Conservation (phyloP, 179 eudicot species). For the Spinacia oleracea region DNA sequence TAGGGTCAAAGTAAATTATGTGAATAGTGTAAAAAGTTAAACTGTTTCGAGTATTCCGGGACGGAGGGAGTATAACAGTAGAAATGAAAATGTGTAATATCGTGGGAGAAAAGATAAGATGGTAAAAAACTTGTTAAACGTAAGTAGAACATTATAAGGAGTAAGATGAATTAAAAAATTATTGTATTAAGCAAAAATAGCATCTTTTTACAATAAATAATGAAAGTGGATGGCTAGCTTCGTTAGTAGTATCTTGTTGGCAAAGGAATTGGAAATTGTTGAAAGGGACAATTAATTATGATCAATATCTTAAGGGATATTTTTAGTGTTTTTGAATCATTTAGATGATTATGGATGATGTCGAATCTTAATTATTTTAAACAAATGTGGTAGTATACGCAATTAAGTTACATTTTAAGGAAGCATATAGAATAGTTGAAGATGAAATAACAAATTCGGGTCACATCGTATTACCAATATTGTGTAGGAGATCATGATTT, state of each 20-base stretch:
- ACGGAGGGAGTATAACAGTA: no score
- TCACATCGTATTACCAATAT: neutral
- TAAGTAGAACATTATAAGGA: no score
- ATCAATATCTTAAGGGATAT: neutral
- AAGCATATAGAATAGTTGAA: no score
- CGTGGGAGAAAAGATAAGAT: no score
- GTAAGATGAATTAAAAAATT: no score
- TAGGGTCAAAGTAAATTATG: no score
- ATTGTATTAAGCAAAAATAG: neutral
- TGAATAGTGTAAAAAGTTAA: no score
- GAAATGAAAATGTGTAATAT: no score
- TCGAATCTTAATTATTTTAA: neutral
- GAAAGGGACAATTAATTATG: neutral
- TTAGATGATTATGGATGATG: neutral
- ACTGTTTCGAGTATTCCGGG: no score
- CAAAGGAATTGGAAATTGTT: neutral
- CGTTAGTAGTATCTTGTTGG: neutral
- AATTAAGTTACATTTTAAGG: neutral
- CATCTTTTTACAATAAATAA: neutral
- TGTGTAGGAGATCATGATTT: neutral
- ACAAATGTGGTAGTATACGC: neutral
- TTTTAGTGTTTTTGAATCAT: neutral
- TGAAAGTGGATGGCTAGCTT: neutral
- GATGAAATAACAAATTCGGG: neutral
- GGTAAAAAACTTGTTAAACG: no score